Evolutionary conservation across 805 yeast genomes (phyloP).

Genomic region (Blastobotrys attinorum): DNA sequence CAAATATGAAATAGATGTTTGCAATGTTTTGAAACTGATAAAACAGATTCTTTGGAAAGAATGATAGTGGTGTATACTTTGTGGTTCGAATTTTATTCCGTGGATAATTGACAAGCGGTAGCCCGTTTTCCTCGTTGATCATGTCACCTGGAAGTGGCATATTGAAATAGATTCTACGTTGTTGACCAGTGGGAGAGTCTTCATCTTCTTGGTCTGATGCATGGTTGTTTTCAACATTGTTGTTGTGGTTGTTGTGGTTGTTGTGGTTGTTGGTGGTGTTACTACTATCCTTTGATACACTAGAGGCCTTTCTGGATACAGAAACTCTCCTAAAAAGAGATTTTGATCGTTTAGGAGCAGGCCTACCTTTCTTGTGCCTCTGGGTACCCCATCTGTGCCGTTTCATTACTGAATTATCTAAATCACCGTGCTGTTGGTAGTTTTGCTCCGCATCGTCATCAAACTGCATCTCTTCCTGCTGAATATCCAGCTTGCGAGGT

Average conservation of each 20-base stretch:
- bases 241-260: no score
- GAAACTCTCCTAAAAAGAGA: slow-evolving; percentile 14
- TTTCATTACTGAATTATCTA: slow-evolving; percentile 44
- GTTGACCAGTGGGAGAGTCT: slow-evolving; percentile 2
- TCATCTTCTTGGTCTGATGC: slow-evolving; percentile 7
- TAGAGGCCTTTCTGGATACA: background rate
- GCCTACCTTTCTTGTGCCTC: slow-evolving; percentile 63
- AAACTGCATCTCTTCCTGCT: background rate
- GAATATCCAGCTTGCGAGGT: no score
- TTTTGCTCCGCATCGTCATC: slow-evolving; percentile 2
- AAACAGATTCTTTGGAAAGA: slow-evolving; percentile 75
- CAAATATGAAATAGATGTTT: slow-evolving; percentile 74
- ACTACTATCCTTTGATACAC: background rate
- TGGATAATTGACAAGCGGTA: slow-evolving; percentile 55
- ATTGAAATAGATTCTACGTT: slow-evolving; percentile 43
- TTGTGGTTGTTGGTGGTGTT: background rate
- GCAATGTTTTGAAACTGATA: slow-evolving; percentile 87
- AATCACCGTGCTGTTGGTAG: slow-evolving; percentile 29
- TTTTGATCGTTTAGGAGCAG: slow-evolving; percentile 29
- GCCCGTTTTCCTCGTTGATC: slow-evolving; percentile 45
- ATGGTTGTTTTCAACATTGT: no score
- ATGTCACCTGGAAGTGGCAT: slow-evolving; percentile 41
- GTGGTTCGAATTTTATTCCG: slow-evolving; percentile 95
- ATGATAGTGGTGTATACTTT: slow-evolving; percentile 86
- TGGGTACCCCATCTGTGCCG: slow-evolving; percentile 90